Conservation (phyloP, 257 asterid genomes). For the Coffea eugenioides region DNA sequence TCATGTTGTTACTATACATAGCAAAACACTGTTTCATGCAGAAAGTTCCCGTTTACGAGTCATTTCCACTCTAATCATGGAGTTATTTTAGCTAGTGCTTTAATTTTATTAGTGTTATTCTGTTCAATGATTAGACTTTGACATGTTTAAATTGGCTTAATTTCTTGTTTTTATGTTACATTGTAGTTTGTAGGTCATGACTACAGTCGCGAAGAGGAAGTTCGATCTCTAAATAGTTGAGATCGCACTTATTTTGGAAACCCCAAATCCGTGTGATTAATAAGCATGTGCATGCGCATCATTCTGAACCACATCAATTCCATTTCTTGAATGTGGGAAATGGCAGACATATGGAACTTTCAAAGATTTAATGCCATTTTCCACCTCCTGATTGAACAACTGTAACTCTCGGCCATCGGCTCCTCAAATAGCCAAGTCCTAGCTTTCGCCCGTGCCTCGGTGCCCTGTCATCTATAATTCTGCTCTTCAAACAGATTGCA, state of each 20-base stretch:
- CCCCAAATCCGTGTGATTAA: not conserved
- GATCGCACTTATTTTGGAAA: not conserved
- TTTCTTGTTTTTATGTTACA: not conserved
- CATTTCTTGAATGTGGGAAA: not conserved
- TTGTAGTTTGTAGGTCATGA: not conserved
- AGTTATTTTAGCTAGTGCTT: not conserved
- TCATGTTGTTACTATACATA: not conserved
- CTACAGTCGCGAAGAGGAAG: no score
- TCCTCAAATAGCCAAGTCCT: not conserved
- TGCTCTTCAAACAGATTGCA: not conserved
- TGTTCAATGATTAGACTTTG: no score
- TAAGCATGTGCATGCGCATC: no score
- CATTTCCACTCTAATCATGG: not conserved
- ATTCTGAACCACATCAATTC: not conserved
- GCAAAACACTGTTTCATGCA: not conserved
- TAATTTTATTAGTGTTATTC: no score
- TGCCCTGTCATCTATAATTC: not conserved
- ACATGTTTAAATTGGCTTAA: no score
- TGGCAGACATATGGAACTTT: not conserved
- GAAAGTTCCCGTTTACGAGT: not conserved
- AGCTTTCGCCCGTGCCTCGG: not conserved
- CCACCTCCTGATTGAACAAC: not conserved
- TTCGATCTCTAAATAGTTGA: not conserved
- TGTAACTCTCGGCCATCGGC: not conserved
- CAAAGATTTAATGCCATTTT: not conserved